Evolutionary conservation across 2,329 filamentous ascomycete genomes (phyloP), one percentile per base, ranked within the genome.

Genomic region (Alternaria brassicicola): DNA sequence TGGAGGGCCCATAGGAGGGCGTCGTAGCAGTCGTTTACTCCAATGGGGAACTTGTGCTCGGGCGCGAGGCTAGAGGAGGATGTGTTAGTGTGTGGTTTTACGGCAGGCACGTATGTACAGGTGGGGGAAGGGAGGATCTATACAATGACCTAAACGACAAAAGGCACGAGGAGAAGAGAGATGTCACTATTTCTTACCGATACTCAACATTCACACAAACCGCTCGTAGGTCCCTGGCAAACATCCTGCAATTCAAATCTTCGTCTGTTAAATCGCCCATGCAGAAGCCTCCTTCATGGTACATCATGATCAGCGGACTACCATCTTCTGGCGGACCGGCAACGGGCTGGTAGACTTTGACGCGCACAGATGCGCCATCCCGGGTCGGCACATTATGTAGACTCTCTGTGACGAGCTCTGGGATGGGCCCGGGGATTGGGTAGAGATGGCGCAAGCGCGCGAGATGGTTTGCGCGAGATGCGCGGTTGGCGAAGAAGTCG

Each of bases 151-250:
- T n/a, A n/a, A n/a, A n/a, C n/a, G n/a, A n/a, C n/a, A 30, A 30
- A 9, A 30, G 28, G 13, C 13, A 15, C 3, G 4, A n/a, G 1
- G 4, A 15, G 13, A 43, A 26, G 26, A 19, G 13, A 5, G 3
- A 19, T 3, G 10, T 17, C 7, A 13, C 6, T n/a, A 9, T 13
- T 13, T 43, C 50, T 31, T 58, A 76, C 73, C 83, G 76, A 62
- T 85, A 85, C 17, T 83, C 81, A 4, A 84, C 77, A 55, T 81
- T 82, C 7, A 85, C 73, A 15, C 81, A 80, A 0, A 83, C 76
- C 25, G 78, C 70, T 0, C 75, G 71, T 19, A 79, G 57, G 26
- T 78, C 72, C 8, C 67, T 57, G 1, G 72, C 70, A 52, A 82
- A 75, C 58, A 74, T 69, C 8, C 80, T 71, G 57, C 78, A 81